A percentile compares a stretch with the other conserved stretches of the same genome.
Evolutionary conservation across 768 basidiomycete genomes (phyloP).

Genomic region (Mycena rebaudengoi): DNA sequence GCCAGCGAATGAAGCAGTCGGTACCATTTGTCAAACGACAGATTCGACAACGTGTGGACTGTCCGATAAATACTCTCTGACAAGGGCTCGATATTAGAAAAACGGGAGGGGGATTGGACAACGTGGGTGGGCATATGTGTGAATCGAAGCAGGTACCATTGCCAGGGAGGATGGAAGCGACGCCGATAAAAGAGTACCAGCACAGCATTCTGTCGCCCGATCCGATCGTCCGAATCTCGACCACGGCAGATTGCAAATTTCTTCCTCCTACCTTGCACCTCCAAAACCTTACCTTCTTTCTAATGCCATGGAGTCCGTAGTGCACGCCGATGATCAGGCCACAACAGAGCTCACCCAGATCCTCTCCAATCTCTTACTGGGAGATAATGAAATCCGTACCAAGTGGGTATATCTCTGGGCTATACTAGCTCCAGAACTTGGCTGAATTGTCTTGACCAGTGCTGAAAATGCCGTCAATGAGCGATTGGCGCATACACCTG

Average conservation of each 20-base stretch:
- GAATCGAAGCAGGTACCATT: too few species aligned
- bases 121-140: too few species aligned
- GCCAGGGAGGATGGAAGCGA: neutral
- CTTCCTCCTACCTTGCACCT: neutral
- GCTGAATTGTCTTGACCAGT: conserved; percentile 40
- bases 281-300: neutral
- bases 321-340: conserved; percentile 75
- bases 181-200: neutral
- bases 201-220: neutral
- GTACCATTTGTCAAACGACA: too few species aligned
- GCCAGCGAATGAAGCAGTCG: too few species aligned
- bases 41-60: too few species aligned
- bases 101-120: too few species aligned
- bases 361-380: conserved; percentile 83
- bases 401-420: conserved; percentile 53
- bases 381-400: conserved; percentile 83
- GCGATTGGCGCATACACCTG: conserved; percentile 77
- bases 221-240: conserved; percentile 3
- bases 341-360: conserved; percentile 83
- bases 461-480: conserved; percentile 88
- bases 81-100: too few species aligned
- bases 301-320: conserved; percentile 54
- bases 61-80: too few species aligned
- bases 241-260: neutral
- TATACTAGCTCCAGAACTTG: neutral